A percentile compares a stretch with the other conserved stretches of the same genome.
These are phyloP conservation scores for Exophiala sp. DNA, from an alignment of 2,329 filamentous ascomycete genomes.

Conservation along the genomic window DNA sequence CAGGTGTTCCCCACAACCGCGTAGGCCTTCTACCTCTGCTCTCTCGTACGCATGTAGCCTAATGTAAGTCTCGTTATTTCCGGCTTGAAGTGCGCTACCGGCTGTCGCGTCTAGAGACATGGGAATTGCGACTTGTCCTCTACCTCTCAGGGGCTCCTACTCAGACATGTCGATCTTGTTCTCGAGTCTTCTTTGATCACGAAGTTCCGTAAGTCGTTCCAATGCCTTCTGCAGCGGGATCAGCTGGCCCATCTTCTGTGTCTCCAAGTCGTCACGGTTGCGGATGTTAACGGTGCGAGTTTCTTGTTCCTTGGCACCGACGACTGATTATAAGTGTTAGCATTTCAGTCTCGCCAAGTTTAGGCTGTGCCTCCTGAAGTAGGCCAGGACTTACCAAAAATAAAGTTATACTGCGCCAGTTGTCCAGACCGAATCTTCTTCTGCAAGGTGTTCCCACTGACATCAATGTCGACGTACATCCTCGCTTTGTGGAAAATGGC, in stretches of 20 bases:
- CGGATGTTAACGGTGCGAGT: slow-evolving; percentile 60
- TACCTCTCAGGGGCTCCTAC: not conserved
- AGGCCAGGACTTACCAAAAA: slow-evolving; percentile 41
- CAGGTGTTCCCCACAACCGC: no score
- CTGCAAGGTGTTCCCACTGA: slow-evolving; percentile 49
- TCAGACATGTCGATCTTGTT: slow-evolving; percentile 32
- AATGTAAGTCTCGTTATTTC: not conserved
- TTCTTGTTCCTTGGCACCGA: slow-evolving; percentile 61
- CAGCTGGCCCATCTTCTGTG: slow-evolving; percentile 60
- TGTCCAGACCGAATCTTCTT: slow-evolving; percentile 53
- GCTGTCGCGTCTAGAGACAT: not conserved
- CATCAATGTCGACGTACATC: slow-evolving; percentile 47
- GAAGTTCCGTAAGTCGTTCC: slow-evolving; percentile 47
- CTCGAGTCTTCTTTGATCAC: slow-evolving; percentile 45
- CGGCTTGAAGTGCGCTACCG: not conserved
- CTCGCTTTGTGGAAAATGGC: slow-evolving; percentile 43
- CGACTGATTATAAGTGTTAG: slow-evolving; percentile 42
- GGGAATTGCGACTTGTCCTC: not conserved
- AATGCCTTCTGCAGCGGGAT: slow-evolving; percentile 59
- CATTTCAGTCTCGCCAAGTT: not conserved
- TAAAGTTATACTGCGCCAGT: slow-evolving; percentile 50
- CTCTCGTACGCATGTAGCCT: no score
- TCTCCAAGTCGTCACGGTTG: slow-evolving; percentile 60
- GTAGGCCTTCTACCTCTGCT: no score
- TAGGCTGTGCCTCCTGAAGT: not conserved